Base-by-base conservation (phyloP, 1,284 basidiomycete genomes). In the Trichosporon inkin region DNA sequence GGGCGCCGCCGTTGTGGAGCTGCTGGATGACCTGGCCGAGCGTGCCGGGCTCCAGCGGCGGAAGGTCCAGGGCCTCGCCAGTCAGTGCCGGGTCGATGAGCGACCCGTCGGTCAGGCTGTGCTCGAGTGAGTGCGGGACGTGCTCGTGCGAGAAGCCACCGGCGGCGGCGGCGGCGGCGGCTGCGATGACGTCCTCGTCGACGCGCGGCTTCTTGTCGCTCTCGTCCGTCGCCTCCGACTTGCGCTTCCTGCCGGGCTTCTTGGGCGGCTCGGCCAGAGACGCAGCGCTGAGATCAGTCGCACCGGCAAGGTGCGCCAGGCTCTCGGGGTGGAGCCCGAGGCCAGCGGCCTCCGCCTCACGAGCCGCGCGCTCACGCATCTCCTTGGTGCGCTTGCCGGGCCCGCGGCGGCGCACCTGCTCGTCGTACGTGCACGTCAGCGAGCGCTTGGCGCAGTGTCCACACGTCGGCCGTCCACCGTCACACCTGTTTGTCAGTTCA, bases 311-410 rank as follows among this genome's bases (percentile, higher is more conserved):
- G 35, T 62, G 60, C 34, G 63, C 63, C 3, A 61, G 40, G n/a
- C 51, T 35, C 34, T 62, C 60, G 11, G 56, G 56, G 22, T 49
- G 47, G 10, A 64, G 34, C 14, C 60, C 63, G 8, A 74, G 35
- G 0, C 68, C 69, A 1, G 69, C 70, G 2, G 67, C 70, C n/a
- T 68, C 62, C 5, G 70, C 70, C 56, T 77, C 72, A 37, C 71
- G 63, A 1, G 67, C 69, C 1, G 74, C 70, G 32, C 71, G 67
- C 39, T 74, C 71, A 17, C 75, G 69, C 63, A 74, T 67, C 57
- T 74, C 74, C 67, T 79, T 79, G 41, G 79, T 79, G 24, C 77
- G 75, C 69, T 78, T 79, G 19, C 79, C 79, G 10, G 79, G 79
- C 17, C 79, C 79, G 47, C 79, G 73, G 10, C 79, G 73, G 14